These are phyloP conservation scores for Apostasia shenzhenica DNA, from an alignment of 106 monocot species.

Conservation along the genomic window DNA sequence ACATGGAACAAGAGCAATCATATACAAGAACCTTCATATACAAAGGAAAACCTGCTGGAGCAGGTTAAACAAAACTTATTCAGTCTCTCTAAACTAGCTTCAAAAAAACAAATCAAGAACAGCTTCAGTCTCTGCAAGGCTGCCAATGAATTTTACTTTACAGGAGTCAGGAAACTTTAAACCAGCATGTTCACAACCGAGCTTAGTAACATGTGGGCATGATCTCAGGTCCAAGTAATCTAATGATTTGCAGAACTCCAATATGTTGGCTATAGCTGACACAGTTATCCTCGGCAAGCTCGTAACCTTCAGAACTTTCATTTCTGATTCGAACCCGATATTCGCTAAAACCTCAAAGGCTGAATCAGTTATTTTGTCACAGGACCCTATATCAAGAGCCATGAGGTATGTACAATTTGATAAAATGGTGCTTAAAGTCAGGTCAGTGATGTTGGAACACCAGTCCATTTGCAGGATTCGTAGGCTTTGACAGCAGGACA, in stretches of 20 bases:
- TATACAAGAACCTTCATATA: too few species aligned
- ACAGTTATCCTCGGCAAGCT: constrained; percentile 61
- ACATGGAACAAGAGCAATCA: too few species aligned
- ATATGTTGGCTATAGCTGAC: constrained; percentile 30
- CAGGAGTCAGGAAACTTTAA: constrained; percentile 55
- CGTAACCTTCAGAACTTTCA: constrained; percentile 60
- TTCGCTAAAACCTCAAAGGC: constrained; percentile 41
- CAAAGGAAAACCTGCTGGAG: too few species aligned
- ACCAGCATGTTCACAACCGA: constrained; percentile 55
- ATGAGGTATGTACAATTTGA: constrained; percentile 53
- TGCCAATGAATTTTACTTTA: constrained; percentile 54
- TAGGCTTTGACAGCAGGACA: constrained; percentile 33
- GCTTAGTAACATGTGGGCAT: constrained; percentile 51
- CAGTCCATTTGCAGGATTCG: constrained; percentile 59
- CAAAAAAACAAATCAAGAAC: constrained; percentile 47
- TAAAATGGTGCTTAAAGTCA: constrained; percentile 37
- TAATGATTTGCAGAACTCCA: constrained; percentile 50
- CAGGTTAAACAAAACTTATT: too few species aligned
- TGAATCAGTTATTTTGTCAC: constrained; percentile 70
- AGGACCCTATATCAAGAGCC: constrained; percentile 74
- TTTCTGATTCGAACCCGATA: constrained; percentile 20
- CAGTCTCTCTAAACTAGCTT: neutral
- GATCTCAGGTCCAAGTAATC: constrained; percentile 70
- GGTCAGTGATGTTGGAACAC: constrained; percentile 69
- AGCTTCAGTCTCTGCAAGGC: constrained; percentile 27